Conservation (phyloP, 495 filamentous ascomycete genomes). For the Penicillium simplicissimum region DNA sequence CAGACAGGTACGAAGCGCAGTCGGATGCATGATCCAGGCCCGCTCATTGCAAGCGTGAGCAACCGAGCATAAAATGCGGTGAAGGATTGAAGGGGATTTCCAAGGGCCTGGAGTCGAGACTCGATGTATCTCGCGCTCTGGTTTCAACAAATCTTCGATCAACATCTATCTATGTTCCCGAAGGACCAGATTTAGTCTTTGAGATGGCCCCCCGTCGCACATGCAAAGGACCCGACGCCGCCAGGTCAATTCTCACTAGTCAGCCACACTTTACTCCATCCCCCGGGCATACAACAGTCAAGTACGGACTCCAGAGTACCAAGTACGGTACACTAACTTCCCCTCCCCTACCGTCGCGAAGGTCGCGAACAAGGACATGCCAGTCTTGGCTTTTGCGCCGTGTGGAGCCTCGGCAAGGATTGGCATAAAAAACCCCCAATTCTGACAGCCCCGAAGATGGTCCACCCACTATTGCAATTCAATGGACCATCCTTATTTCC, state of each 20-base stretch:
- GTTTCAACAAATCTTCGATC: background rate
- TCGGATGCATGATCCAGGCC: background rate
- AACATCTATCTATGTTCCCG: background rate
- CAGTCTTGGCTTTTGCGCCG: background rate
- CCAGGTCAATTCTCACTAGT: background rate
- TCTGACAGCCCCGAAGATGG: background rate
- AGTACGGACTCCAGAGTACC: no score
- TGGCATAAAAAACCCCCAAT: background rate
- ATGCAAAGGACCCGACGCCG: background rate
- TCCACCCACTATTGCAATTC: slow-evolving; percentile 1
- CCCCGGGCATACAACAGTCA: background rate
- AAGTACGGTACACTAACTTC: background rate
- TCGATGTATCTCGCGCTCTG: background rate
- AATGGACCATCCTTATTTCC: slow-evolving; percentile 5
- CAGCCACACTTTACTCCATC: background rate
- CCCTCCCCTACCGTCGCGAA: background rate
- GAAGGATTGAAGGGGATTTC: background rate
- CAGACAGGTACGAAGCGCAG: slow-evolving; percentile 1
- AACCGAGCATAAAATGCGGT: background rate
- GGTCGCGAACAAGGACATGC: background rate
- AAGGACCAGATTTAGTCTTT: background rate
- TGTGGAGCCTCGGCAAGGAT: slow-evolving; percentile 2
- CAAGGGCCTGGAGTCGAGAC: background rate
- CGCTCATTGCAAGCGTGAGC: background rate
- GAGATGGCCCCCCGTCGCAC: background rate